Evolutionary conservation across 768 basidiomycete species (phyloP).

Genomic region (Hysterangium stoloniferum): DNA sequence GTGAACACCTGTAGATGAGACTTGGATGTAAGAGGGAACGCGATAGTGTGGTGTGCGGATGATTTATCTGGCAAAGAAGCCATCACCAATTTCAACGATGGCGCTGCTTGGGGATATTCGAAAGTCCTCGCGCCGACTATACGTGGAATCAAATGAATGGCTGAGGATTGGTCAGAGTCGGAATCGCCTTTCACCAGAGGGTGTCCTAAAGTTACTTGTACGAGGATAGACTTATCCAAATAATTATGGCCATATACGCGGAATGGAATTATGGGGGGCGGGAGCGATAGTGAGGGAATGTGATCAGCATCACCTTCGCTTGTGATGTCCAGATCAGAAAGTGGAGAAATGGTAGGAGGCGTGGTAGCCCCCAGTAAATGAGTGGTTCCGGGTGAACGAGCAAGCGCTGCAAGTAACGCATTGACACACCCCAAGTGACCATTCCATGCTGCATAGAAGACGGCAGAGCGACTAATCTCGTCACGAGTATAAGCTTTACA

Average conservation of each 20-base stretch:
- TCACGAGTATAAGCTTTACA: conserved; percentile 70
- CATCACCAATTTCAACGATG: conserved; percentile 92
- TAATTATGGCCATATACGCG: conserved; percentile 96
- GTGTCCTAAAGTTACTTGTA: conserved; percentile 80
- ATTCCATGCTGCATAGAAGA: conserved; percentile 97
- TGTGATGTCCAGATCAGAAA: conserved; percentile 32
- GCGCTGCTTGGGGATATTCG: conserved; percentile 59
- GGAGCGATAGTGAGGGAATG: conserved; percentile 91
- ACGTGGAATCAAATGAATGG: conserved; percentile 66
- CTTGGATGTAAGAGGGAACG: conserved; percentile 57
- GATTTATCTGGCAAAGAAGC: conserved; percentile 78
- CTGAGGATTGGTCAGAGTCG: conserved; percentile 29
- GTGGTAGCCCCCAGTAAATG: neutral
- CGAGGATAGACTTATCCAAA: conserved; percentile 76
- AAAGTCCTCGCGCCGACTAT: conserved; percentile 64
- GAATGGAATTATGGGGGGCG: conserved; percentile 97
- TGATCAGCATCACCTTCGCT: conserved; percentile 70
- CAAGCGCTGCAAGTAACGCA: conserved; percentile 43
- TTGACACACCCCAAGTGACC: conserved; percentile 69
- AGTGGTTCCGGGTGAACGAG: conserved; percentile 16
- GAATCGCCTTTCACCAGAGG: conserved; percentile 35
- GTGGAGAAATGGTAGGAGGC: conserved; percentile 19
- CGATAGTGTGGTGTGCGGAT: conserved; percentile 84
- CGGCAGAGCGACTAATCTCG: conserved; percentile 75
- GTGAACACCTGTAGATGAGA: conserved; percentile 67